These are phyloP conservation scores for Quercus aquifolioides DNA, from an alignment of 306 rosid genomes.

Conservation along the genomic window DNA sequence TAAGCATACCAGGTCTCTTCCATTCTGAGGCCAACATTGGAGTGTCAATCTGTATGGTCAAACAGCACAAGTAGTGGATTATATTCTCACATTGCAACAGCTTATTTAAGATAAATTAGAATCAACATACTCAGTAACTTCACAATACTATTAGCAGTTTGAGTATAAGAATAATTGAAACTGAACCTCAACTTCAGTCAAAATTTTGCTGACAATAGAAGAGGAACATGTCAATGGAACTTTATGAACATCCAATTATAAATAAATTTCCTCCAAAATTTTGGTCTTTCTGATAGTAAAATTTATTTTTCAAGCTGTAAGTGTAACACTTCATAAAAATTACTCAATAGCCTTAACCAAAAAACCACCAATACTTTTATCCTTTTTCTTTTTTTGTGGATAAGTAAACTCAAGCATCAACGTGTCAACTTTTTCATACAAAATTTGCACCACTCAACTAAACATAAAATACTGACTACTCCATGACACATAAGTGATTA, in stretches of 20 bases:
- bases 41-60: slow-evolving; percentile 75
- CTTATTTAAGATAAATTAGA: background rate
- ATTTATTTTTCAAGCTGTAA: background rate
- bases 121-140: background rate
- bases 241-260: background rate
- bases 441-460: background rate
- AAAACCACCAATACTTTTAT: background rate
- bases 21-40: slow-evolving; percentile 96
- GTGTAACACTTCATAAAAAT: background rate
- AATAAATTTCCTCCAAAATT: background rate
- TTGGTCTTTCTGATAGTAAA: background rate
- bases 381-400: too few species aligned
- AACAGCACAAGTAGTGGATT: slow-evolving; percentile 21
- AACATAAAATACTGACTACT: background rate
- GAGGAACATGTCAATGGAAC: background rate
- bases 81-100: slow-evolving; percentile 16
- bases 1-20: slow-evolving; percentile 76
- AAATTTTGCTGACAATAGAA: background rate
- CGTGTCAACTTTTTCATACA: too few species aligned
- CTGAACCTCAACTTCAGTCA: background rate
- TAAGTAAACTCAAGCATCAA: background rate
- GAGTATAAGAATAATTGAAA: background rate
- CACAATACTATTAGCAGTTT: background rate
- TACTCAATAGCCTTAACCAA: background rate
- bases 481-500: background rate